Percentiles rank a stretch among this genome's conserved stretches.
Conservation (phyloP, 495 filamentous ascomycete species). For the Rhypophila decipiens region DNA sequence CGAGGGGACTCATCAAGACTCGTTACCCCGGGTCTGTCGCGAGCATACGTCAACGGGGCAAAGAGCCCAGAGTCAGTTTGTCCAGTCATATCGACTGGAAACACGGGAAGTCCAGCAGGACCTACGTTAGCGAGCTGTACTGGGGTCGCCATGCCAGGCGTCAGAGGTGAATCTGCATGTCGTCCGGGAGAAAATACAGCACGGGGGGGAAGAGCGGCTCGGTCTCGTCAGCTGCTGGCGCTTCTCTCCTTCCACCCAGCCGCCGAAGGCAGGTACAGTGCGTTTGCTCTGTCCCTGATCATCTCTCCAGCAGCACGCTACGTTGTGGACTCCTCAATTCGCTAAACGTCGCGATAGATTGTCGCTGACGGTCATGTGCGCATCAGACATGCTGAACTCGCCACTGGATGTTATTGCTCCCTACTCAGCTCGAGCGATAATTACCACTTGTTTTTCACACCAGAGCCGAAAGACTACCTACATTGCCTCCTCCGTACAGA, state of each 20-base stretch:
- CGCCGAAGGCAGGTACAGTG: no score
- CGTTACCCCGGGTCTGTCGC: no score
- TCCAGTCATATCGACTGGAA: neutral
- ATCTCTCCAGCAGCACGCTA: no score
- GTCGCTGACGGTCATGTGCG: constrained; percentile 20
- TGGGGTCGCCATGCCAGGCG: neutral
- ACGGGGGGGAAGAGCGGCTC: no score
- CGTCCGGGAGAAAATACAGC: neutral
- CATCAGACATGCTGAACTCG: constrained; percentile 11
- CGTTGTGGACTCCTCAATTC: no score
- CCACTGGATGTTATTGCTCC: constrained; percentile 15
- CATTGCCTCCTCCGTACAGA: no score
- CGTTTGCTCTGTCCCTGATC: neutral
- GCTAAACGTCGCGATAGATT: constrained; percentile 14
- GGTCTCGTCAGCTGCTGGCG: no score
- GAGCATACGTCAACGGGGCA: neutral
- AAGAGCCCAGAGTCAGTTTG: constrained; percentile 3
- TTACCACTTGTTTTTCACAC: neutral
- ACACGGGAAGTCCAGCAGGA: neutral
- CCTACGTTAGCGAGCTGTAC: neutral
- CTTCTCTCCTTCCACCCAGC: no score
- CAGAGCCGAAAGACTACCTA: neutral
- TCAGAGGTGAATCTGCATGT: neutral
- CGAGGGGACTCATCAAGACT: no score
- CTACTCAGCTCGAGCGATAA: constrained; percentile 6